Evolutionary conservation across 2,329 filamentous ascomycete genomes (phyloP).

Genomic region (Alternaria brassicicola): DNA sequence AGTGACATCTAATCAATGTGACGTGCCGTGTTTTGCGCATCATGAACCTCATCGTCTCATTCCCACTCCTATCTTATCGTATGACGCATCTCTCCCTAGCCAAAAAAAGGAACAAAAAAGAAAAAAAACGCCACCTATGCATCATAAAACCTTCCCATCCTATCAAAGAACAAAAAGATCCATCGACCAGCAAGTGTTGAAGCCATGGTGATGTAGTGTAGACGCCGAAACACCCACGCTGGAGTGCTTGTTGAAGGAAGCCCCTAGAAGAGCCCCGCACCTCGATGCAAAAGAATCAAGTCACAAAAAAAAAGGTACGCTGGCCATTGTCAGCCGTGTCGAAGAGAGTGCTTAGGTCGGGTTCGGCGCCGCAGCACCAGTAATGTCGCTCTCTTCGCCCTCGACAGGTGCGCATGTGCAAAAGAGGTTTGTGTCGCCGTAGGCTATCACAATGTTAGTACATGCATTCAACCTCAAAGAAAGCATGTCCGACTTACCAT

Average conservation of each 20-base stretch:
- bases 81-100: neutral
- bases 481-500: constrained; percentile 64
- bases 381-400: constrained; percentile 35
- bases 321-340: neutral
- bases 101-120: no score
- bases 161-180: neutral
- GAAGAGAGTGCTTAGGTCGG: constrained; percentile 29
- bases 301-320: neutral
- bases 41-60: neutral
- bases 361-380: constrained; percentile 41
- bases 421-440: constrained; percentile 90
- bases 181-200: constrained; percentile 3
- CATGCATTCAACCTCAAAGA: neutral
- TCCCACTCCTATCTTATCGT: neutral
- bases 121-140: neutral
- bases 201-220: neutral
- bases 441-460: constrained; percentile 62
- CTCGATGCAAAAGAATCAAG: neutral
- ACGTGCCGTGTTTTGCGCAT: neutral
- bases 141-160: neutral
- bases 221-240: constrained; percentile 1
- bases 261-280: neutral
- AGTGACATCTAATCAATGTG: no score
- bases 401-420: constrained; percentile 91
- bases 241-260: neutral